Evolutionary conservation across 2,329 filamentous ascomycete genomes (phyloP).

Genomic region (Fusarium sp.): DNA sequence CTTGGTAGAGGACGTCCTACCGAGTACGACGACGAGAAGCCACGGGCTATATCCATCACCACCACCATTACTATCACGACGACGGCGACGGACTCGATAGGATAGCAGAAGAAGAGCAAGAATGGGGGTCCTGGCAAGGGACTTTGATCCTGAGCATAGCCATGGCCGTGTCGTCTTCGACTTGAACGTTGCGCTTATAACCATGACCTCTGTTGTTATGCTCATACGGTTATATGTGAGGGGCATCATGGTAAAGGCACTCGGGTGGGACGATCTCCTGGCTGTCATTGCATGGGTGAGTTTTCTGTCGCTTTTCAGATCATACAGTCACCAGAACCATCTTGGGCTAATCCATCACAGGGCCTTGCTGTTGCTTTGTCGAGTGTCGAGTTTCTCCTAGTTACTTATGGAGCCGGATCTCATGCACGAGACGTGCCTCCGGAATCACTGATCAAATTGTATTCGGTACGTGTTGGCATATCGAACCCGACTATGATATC

Average conservation of each 20-base stretch:
- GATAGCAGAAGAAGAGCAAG: neutral
- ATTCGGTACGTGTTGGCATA: conserved; percentile 28
- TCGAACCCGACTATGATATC: neutral
- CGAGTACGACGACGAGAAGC: conserved; percentile 23
- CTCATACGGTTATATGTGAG: conserved; percentile 34
- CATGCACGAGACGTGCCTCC: conserved; percentile 22
- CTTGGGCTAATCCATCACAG: conserved; percentile 17
- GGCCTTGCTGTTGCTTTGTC: conserved; percentile 24
- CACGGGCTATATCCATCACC: conserved; percentile 29
- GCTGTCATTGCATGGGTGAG: conserved; percentile 36
- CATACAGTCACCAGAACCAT: neutral
- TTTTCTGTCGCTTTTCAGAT: neutral
- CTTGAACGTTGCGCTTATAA: conserved; percentile 37
- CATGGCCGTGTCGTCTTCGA: conserved; percentile 24
- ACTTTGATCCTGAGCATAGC: neutral
- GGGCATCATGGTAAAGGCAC: conserved; percentile 29
- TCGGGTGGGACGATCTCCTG: conserved; percentile 38
- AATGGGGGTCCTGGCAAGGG: conserved; percentile 16
- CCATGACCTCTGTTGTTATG: conserved; percentile 32
- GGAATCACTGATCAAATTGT: conserved; percentile 20
- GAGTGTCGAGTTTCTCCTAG: conserved; percentile 27
- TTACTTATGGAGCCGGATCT: conserved; percentile 30
- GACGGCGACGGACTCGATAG: conserved; percentile 12
- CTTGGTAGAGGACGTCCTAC: conserved; percentile 29
- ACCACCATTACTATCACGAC: conserved; percentile 33